Evolutionary conservation across 495 filamentous ascomycete species (phyloP).

Genomic region (Neurospora sp.): DNA sequence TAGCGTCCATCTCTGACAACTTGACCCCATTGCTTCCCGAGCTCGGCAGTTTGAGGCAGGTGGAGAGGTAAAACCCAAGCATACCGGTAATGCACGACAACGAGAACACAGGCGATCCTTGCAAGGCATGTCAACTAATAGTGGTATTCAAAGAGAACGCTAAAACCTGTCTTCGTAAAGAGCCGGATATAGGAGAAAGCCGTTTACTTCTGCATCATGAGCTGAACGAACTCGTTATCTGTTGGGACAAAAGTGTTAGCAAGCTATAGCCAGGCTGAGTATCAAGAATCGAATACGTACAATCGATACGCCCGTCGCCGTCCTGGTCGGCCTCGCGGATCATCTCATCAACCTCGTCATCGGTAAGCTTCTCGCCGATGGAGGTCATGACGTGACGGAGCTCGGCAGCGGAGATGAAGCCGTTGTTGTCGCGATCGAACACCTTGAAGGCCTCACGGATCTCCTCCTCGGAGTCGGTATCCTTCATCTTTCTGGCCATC

Average conservation of each 20-base stretch:
- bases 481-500: constrained; percentile 99
- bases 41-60: neutral
- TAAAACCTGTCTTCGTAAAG: neutral
- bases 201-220: constrained; percentile 99
- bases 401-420: constrained; percentile 96
- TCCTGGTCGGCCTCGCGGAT: constrained; percentile 99
- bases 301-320: constrained; percentile 92
- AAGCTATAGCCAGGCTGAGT: neutral
- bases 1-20: neutral
- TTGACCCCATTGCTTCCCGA: neutral
- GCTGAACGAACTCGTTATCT: constrained; percentile 99
- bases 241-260: constrained; percentile 24
- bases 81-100: neutral
- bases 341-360: constrained; percentile 99
- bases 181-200: neutral
- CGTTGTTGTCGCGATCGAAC: constrained; percentile 98
- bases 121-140: neutral
- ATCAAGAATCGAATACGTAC: constrained; percentile 36
- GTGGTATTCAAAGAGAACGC: neutral
- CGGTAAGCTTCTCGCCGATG: constrained; percentile 98
- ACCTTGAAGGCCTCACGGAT: constrained; percentile 73
- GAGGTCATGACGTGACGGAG: constrained; percentile 99
- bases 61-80: neutral
- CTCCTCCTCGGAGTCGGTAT: constrained; percentile 98
- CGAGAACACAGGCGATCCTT: neutral